These are phyloP conservation scores for Pezicula radicicola DNA, from an alignment of 2,329 filamentous ascomycete genomes.

Conservation along the genomic window DNA sequence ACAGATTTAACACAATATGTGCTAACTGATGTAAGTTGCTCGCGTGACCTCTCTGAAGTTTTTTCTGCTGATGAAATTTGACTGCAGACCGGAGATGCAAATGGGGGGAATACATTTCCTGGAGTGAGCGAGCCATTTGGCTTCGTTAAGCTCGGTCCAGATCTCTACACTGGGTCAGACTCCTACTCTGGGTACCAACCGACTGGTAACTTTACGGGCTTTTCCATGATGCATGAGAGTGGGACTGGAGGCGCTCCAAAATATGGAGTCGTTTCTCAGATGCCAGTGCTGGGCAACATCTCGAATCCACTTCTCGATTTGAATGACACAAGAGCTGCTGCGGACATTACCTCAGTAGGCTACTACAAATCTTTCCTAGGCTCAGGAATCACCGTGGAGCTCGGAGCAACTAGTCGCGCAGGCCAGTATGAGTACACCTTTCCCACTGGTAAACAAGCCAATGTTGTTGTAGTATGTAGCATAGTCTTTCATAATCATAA, in stretches of 20 bases:
- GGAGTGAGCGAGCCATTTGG: conserved; percentile 41
- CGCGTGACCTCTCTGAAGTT: not conserved
- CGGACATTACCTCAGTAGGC: conserved; percentile 54
- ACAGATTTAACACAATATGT: conserved; percentile 1
- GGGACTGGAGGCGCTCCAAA: conserved; percentile 69
- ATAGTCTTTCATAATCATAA: conserved; percentile 12
- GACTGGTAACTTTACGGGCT: conserved; percentile 53
- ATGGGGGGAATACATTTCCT: conserved; percentile 42
- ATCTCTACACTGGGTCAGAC: conserved; percentile 43
- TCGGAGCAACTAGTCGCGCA: conserved; percentile 53
- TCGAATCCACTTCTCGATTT: conserved; percentile 52
- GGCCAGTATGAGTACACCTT: conserved; percentile 62
- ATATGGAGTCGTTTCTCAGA: conserved; percentile 63
- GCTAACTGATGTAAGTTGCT: not conserved
- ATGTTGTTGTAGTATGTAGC: conserved; percentile 45
- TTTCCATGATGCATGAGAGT: conserved; percentile 63
- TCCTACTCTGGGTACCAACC: conserved; percentile 51
- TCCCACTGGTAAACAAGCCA: conserved; percentile 33
- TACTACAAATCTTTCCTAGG: conserved; percentile 56
- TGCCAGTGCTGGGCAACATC: conserved; percentile 49
- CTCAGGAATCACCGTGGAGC: conserved; percentile 53
- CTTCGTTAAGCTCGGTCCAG: conserved; percentile 39
- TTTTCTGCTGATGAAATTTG: not conserved
- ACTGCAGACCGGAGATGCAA: conserved; percentile 32
- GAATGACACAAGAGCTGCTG: conserved; percentile 49